Percentiles rank a stretch among this genome's conserved stretches.
phyloP scores from a whole-genome alignment of 495 filamentous ascomycete species.

The Aspergillus cavernicola region DNA sequence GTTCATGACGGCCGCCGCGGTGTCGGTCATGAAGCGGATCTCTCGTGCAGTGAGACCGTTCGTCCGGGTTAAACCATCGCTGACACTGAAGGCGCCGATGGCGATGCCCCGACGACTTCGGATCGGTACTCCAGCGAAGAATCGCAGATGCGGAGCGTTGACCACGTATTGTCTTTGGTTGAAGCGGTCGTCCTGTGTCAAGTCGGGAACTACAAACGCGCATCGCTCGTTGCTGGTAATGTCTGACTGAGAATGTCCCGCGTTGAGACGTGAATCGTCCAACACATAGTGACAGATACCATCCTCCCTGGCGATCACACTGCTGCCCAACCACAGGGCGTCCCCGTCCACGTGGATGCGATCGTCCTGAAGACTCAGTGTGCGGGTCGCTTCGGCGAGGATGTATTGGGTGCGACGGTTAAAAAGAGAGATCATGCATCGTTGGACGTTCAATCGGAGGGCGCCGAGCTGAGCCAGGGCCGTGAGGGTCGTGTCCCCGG shows the following conservation, averaged over 20 bases:
- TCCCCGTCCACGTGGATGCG: constrained; percentile 28
- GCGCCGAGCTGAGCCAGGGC: constrained; percentile 59
- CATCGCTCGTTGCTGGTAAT: not conserved
- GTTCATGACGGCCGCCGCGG: constrained; percentile 13
- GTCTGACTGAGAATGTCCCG: constrained; percentile 10
- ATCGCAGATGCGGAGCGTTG: constrained; percentile 46
- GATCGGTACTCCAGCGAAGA: constrained; percentile 58
- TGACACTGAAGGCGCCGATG: constrained; percentile 56
- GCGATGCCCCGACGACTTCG: constrained; percentile 50
- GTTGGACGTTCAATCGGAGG: constrained; percentile 47
- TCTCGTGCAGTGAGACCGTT: constrained; percentile 13
- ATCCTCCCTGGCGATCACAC: constrained; percentile 37
- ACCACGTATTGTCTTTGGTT: constrained; percentile 16
- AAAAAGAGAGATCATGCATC: constrained; percentile 55
- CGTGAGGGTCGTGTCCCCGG: constrained; percentile 52
- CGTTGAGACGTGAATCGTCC: constrained; percentile 15
- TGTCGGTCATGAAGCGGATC: constrained; percentile 22
- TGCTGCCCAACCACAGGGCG: constrained; percentile 38
- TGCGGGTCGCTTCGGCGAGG: constrained; percentile 58
- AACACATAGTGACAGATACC: constrained; percentile 44
- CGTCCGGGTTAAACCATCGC: constrained; percentile 40
- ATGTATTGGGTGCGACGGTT: constrained; percentile 53
- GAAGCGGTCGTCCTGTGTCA: constrained; percentile 26
- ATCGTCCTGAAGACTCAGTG: constrained; percentile 41
- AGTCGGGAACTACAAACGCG: constrained; percentile 21